phyloP scores from a whole-genome alignment of 371 early-diverging fungal species.

The Lichtheimia hyalospora region DNA sequence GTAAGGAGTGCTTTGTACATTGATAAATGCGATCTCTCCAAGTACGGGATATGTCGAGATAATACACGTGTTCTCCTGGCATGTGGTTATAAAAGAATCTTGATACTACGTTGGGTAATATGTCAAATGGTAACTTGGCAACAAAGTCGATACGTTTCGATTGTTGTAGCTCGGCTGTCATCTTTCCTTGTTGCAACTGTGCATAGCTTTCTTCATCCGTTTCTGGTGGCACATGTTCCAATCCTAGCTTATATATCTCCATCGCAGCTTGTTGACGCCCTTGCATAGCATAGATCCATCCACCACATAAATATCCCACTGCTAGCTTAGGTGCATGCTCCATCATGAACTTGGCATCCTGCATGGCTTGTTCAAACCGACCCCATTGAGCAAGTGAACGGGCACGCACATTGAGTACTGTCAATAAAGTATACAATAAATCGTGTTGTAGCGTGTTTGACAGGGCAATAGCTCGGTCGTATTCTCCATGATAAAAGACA shows the following conservation, averaged over 20 bases:
- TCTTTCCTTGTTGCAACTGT: background rate
- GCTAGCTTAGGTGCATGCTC: background rate
- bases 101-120: background rate
- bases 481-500: no score
- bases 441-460: background rate
- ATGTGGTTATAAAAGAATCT: no score
- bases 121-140: background rate
- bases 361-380: background rate
- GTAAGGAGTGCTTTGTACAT: no score
- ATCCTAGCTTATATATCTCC: background rate
- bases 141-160: background rate
- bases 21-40: no score
- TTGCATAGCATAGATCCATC: conserved; percentile 1
- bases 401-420: background rate
- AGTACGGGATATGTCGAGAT: no score
- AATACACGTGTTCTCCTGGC: no score
- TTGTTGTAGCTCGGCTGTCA: background rate
- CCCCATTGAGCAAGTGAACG: background rate
- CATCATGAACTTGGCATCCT: background rate
- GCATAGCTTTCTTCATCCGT: background rate
- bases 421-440: background rate
- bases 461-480: background rate
- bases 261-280: background rate
- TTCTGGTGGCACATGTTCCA: background rate
- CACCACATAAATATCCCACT: background rate